Base-by-base conservation (phyloP, 2,329 filamentous ascomycete species). In the Aschersonia sp. region DNA sequence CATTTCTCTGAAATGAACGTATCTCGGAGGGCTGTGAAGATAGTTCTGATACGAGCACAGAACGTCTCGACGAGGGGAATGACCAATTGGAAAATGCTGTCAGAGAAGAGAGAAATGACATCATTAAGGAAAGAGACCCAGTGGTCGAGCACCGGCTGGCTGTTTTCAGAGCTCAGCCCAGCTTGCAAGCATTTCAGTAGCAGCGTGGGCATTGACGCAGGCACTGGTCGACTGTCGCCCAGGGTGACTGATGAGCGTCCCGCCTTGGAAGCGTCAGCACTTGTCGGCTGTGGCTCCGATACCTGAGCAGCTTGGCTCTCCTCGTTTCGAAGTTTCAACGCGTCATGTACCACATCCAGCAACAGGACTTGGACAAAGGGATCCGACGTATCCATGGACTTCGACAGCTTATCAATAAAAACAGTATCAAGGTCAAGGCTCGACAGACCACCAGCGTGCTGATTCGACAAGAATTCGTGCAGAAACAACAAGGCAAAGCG, bases 61-160 rank as follows among this genome's bases (percentile, higher is more conserved):
- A 98, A 73, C 32, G 87, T 94, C 62, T 92, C 89, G 1, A 95
- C 89, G 4, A 98, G 71, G 9, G 88, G 92, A 47, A 98, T 81
- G 35, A 98, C 68, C 46, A 92, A 84, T 59, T 95, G 85, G 60
- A 95, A 95, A 43, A 95, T 87, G 5, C 83, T 79, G 42, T 85
- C 81, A 0, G 84, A 76, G 62, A 94, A 95, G 11, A 94, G 72
- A 0, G 89, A 87, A 32, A 98, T 68, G 43, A 87, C 86, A 59
- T 90, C 84, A 5, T 80, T 77, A 6, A 98, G 71, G 54, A 98
- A 89, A 32, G 77, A 73, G 8, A 95, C 81, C 94, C 94, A 98
- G 59, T 86, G 89, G 56, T 97, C 89, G 37, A 98, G 69, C 5
- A 94, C 82, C 7, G 80, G 72, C 5, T 87, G 80, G 54, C 86